Conservation (phyloP, 257 asterid genomes). For the Scutellaria barbata region DNA sequence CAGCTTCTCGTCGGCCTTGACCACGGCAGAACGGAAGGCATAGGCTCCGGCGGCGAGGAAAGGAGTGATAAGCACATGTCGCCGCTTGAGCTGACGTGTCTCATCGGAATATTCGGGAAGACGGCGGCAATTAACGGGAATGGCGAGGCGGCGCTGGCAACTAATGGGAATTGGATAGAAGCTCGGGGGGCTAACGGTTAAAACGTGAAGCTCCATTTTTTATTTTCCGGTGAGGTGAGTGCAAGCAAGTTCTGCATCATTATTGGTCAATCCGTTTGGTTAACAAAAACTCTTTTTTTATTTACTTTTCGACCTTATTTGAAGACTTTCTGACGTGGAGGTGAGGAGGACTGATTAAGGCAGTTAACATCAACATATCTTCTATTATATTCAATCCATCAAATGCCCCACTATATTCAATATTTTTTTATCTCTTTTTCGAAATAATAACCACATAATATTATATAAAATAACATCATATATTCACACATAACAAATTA, state of each 20-base stretch:
- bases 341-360: not conserved
- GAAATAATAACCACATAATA: too few relatives aligned
- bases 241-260: slow-evolving; percentile 19
- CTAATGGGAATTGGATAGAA: slow-evolving; percentile 28
- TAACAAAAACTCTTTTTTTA: not conserved
- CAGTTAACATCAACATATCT: too few relatives aligned
- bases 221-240: not conserved
- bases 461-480: too few relatives aligned
- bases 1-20: slow-evolving; percentile 71
- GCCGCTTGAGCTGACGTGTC: slow-evolving; percentile 46
- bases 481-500: too few relatives aligned
- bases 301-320: not conserved
- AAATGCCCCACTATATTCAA: too few relatives aligned
- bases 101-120: slow-evolving; percentile 38
- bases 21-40: slow-evolving; percentile 61
- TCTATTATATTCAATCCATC: too few relatives aligned
- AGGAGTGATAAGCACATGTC: slow-evolving; percentile 63
- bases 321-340: slow-evolving; percentile 42
- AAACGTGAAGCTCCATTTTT: slow-evolving; percentile 47
- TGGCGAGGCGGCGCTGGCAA: slow-evolving; percentile 42
- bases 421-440: too few relatives aligned
- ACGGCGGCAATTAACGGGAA: slow-evolving; percentile 41
- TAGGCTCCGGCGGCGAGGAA: slow-evolving; percentile 64
- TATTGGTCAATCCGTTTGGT: slow-evolving; percentile 1
- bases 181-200: slow-evolving; percentile 29